Evolutionary conservation across 352 stramenopile genomes (phyloP).

Genomic region (Bremia lactucae): DNA sequence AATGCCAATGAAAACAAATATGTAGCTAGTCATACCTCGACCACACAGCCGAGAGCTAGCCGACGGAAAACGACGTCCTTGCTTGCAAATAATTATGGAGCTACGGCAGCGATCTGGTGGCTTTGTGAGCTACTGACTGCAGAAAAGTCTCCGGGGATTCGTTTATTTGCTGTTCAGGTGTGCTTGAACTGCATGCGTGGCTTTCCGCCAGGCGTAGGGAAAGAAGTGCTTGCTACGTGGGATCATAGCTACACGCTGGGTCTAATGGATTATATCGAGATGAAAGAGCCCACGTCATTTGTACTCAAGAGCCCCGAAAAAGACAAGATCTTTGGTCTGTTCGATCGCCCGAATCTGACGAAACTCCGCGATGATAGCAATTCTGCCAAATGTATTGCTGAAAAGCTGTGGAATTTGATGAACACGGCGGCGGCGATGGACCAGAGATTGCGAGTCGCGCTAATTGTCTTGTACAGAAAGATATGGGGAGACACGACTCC

Average conservation of each 20-base stretch:
- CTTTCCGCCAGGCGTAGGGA: conserved; percentile 56
- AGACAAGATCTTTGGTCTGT: conserved; percentile 55
- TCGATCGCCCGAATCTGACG: conserved; percentile 40
- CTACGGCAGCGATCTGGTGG: conserved; percentile 59
- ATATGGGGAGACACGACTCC: conserved; percentile 77
- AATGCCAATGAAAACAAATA: conserved; percentile 6
- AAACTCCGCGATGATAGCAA: conserved; percentile 70
- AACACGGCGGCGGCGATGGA: conserved; percentile 49
- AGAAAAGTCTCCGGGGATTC: conserved; percentile 61
- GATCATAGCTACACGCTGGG: conserved; percentile 75
- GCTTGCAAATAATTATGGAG: conserved; percentile 50
- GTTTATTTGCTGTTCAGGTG: conserved; percentile 66
- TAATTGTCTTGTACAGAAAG: conserved; percentile 70
- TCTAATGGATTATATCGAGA: conserved; percentile 67
- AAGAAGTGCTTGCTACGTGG: conserved; percentile 68
- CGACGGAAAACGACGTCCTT: conserved; percentile 6
- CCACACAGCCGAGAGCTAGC: conserved; percentile 8
- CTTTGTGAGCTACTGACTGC: conserved; percentile 46
- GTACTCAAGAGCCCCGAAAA: conserved; percentile 65
- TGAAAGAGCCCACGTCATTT: conserved; percentile 65
- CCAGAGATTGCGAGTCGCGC: conserved; percentile 60
- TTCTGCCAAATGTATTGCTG: conserved; percentile 50
- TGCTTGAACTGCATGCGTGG: conserved; percentile 74
- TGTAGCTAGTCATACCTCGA: conserved; percentile 1
- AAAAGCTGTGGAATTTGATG: conserved; percentile 70